Evolutionary conservation across 306 rosid genomes (phyloP), one percentile per base, ranked within the genome.

Genomic region (Hippophae tibetana): DNA sequence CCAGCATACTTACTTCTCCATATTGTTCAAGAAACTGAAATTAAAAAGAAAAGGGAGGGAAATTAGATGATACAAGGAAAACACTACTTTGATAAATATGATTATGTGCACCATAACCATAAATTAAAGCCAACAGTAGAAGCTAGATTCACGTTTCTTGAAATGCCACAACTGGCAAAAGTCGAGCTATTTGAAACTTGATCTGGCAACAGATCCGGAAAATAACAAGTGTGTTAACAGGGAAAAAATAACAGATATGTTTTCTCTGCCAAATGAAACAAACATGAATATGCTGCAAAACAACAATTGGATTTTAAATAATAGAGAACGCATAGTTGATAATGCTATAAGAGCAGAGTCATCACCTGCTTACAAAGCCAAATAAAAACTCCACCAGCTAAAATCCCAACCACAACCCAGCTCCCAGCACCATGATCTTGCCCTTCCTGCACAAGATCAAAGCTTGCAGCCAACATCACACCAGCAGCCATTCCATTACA

Each of bases 401-500:
- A 68, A 68, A 93, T 76, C 62, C 99, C 99, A 68, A 70, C 56
- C 58, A 86, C 95, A 69, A 93, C 99, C 99, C 97, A 92, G 68
- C 67, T 88, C 25, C 99, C 94, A 56, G 90, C 75, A 63, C 89
- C 94, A 75, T 69, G 84, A 2, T 69, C 95, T 77, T 82, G 99
- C 69, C 99, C 99, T 77, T 93, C 97, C 79, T 84, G 90, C 42
- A 93, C 65, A 12, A 93, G 85, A 68, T 88, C 97, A 73, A 93
- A 93, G 82, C 99, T 93, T 7, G 97, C 97, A 68, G 97, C 95
- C 85, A 93, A 75, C 99, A 93, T 93, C 56, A 93, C 99, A 79
- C 99, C 99, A 43, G 99, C 95, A 52, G 97, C 99, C 92, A 93
- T 93, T 72, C 99, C 99, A 61, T 93, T 93, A 79, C 99, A 93